Base-by-base conservation (phyloP, 192 early-diverging fungal species). In the Rhizophagus sp. region DNA sequence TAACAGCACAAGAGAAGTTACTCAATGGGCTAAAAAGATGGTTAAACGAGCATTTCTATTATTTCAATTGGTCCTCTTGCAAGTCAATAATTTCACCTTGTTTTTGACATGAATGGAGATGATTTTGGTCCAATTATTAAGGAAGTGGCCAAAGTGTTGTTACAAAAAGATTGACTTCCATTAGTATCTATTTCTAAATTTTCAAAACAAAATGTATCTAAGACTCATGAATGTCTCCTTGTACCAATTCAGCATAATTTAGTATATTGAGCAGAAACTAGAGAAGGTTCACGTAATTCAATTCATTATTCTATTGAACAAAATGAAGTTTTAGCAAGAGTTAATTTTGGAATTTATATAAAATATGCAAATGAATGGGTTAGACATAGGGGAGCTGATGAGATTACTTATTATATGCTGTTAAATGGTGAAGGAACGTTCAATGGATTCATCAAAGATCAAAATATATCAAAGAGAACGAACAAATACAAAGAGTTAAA, bases 191-290 rank as follows among this genome's bases (percentile, higher is more conserved):
- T 96, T 25, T 82, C 87, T 10, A 84, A 81, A n/a, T 77, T 86
- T 30, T 87, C 89, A 12, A 75, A 85, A 19, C 81, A 94, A 8
- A 77, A 85, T 2, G 70, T 83, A 9, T 79, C 80, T 47, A 87
- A 91, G 36, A 90, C 94, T 11, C 90, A 92, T 27, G 94, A 96
- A 82, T 85, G 87, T 34, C 86, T 98, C 24, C 89, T 93, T 17
- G 88, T 96, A 4, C 85, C 97, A 69, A 94, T 98, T 57, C 97
- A 98, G 82, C 97, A 98, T 84, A 88, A 91, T 80, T 70, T 96
- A 4, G 92, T 85, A 13, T 91, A 90, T 10, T 95, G 92, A 79
- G 91, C 94, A 8, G 91, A 93, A 79, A 63, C 83, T 4, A 73
- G 85, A 34, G 94, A 95, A 71, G 87, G 89, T 2, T 49, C 75